Evolutionary conservation across 805 yeast genomes (phyloP).

Genomic region (Jamesozyma hellenica): DNA sequence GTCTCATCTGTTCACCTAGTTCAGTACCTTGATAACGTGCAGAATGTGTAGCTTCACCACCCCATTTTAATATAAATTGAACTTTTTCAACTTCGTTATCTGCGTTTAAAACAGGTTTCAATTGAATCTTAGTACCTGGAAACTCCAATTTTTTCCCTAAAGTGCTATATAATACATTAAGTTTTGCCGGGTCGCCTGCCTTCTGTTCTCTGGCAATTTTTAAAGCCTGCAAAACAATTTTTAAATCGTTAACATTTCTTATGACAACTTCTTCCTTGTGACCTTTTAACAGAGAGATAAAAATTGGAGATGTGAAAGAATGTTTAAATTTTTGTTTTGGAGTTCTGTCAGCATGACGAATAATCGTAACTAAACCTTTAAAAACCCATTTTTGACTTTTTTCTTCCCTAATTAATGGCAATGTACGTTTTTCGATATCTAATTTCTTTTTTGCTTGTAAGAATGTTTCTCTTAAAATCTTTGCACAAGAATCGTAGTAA

Average conservation of each 20-base stretch:
- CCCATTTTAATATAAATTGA: constrained; percentile 95
- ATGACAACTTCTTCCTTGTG: constrained; percentile 94
- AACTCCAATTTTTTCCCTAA: constrained; percentile 79
- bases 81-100: constrained; percentile 82
- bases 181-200: constrained; percentile 71
- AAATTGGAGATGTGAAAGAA: constrained; percentile 80
- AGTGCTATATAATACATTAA: constrained; percentile 68
- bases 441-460: constrained; percentile 46
- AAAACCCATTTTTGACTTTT: constrained; percentile 84
- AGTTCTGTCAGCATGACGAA: constrained; percentile 96
- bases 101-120: constrained; percentile 72
- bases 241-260: constrained; percentile 76
- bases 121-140: constrained; percentile 94
- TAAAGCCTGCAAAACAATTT: constrained; percentile 77
- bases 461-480: constrained; percentile 67
- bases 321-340: constrained; percentile 97
- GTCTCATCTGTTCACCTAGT: constrained; percentile 91
- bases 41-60: constrained; percentile 98
- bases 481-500: constrained; percentile 77
- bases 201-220: constrained; percentile 67
- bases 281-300: constrained; percentile 80
- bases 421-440: constrained; percentile 31
- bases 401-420: constrained; percentile 32
- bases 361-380: constrained; percentile 83
- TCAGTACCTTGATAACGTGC: constrained; percentile 91